Percentiles rank a stretch among this genome's conserved stretches.
These are phyloP conservation scores for Fonsecaea monophora DNA, from an alignment of 2,329 filamentous ascomycete species.

Conservation along the genomic window DNA sequence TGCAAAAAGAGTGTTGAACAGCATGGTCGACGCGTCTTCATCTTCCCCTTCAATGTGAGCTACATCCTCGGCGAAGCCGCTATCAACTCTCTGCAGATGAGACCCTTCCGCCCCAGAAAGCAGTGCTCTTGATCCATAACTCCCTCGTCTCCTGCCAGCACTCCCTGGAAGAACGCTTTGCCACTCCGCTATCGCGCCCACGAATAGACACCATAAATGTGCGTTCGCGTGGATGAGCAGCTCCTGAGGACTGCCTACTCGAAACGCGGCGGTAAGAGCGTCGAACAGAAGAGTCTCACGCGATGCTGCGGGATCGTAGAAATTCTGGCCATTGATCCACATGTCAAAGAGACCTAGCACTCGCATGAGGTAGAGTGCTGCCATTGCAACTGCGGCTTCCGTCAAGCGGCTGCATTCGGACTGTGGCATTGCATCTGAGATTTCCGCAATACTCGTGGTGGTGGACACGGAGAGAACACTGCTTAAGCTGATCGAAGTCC, in stretches of 20 bases:
- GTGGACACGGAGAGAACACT: background rate
- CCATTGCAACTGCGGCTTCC: conserved; percentile 4
- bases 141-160: background rate
- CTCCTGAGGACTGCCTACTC: conserved; percentile 7
- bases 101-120: background rate
- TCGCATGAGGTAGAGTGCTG: conserved; percentile 12
- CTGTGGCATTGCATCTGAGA: background rate
- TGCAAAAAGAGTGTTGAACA: conserved; percentile 5
- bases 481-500: conserved; percentile 6
- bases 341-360: conserved; percentile 14
- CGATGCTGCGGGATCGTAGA: conserved; percentile 7
- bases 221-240: conserved; percentile 2
- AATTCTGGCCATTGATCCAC: conserved; percentile 19
- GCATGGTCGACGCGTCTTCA: conserved; percentile 7
- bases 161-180: conserved; percentile 4
- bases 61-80: background rate
- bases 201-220: conserved; percentile 10
- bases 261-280: conserved; percentile 8
- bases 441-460: background rate
- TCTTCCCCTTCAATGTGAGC: no score
- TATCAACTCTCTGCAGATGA: background rate
- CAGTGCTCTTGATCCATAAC: background rate
- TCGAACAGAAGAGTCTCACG: conserved; percentile 9
- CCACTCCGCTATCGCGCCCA: conserved; percentile 9
- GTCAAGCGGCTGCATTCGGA: conserved; percentile 7